A percentile compares a stretch with the other conserved stretches of the same genome.
Conservation (phyloP, 306 rosid genomes). For the Lathyrus oleraceus region DNA sequence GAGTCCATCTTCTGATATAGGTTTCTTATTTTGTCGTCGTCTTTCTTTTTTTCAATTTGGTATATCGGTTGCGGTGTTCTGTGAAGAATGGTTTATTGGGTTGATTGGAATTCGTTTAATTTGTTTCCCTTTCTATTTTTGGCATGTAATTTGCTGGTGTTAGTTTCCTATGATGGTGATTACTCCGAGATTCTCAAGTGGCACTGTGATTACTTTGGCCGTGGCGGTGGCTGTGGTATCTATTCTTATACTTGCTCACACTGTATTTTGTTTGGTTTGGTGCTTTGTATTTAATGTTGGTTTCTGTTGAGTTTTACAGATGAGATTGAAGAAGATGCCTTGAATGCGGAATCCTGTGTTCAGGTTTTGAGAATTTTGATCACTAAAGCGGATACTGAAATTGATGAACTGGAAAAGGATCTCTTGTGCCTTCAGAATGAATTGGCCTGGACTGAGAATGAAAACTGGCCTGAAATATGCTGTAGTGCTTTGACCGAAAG, state of each 20-base stretch:
- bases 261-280: constrained; percentile 14
- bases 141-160: constrained; percentile 33
- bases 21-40: constrained; percentile 37
- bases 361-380: constrained; percentile 60
- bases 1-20: constrained; percentile 57
- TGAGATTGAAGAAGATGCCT: constrained; percentile 62
- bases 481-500: constrained; percentile 55
- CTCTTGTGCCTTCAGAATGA: constrained; percentile 59
- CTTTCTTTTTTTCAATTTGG: background rate
- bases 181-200: constrained; percentile 42
- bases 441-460: constrained; percentile 45
- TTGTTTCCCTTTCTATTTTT: background rate
- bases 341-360: constrained; percentile 56
- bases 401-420: constrained; percentile 62
- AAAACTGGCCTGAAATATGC: constrained; percentile 54
- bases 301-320: constrained; percentile 46
- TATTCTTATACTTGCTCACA: background rate
- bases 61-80: background rate
- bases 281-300: constrained; percentile 1
- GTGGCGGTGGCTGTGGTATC: constrained; percentile 54
- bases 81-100: background rate
- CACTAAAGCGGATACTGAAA: constrained; percentile 55
- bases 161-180: constrained; percentile 44
- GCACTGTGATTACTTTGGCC: constrained; percentile 52
- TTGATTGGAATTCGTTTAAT: constrained; percentile 17